Conservation (phyloP, 2,329 filamentous ascomycete genomes). For the Orbilia brochopaga region DNA sequence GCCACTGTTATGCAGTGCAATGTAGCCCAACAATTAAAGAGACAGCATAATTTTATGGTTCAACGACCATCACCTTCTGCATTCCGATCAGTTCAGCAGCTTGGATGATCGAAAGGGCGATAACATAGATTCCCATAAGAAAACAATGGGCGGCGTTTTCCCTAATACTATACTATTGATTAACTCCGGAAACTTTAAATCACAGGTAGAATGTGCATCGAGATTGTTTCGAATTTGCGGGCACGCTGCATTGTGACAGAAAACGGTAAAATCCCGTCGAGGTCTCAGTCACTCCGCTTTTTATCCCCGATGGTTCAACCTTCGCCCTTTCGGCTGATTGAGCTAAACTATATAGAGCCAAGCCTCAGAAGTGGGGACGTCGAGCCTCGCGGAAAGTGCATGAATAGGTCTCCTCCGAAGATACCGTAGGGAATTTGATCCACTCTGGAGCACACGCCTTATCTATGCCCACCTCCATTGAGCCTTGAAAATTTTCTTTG, state of each 20-base stretch:
- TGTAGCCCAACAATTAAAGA: too few species aligned
- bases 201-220: background rate
- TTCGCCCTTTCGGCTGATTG: conserved; percentile 14
- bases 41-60: too few species aligned
- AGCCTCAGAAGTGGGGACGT: conserved; percentile 32
- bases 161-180: too few species aligned
- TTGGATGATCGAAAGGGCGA: too few species aligned
- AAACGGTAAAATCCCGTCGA: conserved; percentile 38
- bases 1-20: too few species aligned
- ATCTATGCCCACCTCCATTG: too few species aligned
- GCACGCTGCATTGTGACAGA: conserved; percentile 18
- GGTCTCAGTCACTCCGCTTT: conserved; percentile 46
- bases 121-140: too few species aligned
- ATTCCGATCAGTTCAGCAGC: too few species aligned
- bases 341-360: conserved; percentile 35
- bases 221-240: background rate
- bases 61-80: too few species aligned
- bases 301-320: conserved; percentile 40
- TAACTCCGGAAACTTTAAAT: background rate
- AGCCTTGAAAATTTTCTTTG: too few species aligned
- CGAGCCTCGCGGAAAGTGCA: conserved; percentile 7
- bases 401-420: background rate
- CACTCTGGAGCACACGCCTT: background rate
- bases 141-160: too few species aligned
- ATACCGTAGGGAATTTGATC: background rate